These are phyloP conservation scores for Zygosaccharomyces pseudobailii DNA, from an alignment of 1,139 yeast species.

Conservation along the genomic window DNA sequence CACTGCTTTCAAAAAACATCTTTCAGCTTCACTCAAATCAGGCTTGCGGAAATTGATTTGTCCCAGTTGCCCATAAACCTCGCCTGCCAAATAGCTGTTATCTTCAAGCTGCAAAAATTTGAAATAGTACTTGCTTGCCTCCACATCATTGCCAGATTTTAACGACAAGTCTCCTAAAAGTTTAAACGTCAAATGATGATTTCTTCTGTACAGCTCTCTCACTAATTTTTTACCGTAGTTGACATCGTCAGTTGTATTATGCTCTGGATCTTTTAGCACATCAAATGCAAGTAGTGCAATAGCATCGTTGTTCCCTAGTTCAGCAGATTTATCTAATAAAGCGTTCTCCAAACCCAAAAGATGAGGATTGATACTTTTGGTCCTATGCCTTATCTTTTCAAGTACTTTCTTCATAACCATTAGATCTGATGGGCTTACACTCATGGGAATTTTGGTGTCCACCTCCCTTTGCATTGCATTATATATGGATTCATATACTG, in stretches of 20 bases:
- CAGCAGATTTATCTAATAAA: slow-evolving; percentile 76
- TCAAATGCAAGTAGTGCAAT: slow-evolving; percentile 66
- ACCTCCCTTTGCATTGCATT: slow-evolving; percentile 36
- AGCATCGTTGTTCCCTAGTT: slow-evolving; percentile 76
- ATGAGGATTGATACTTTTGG: slow-evolving; percentile 54
- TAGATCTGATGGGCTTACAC: slow-evolving; percentile 51
- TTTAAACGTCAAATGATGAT: slow-evolving; percentile 67
- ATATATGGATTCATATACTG: slow-evolving; percentile 50
- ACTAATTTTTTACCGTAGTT: slow-evolving; percentile 59
- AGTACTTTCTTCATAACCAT: slow-evolving; percentile 66
- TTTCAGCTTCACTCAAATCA: slow-evolving; percentile 48
- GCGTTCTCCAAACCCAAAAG: slow-evolving; percentile 61
- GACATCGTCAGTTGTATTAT: slow-evolving; percentile 46
- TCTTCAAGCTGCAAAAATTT: slow-evolving; percentile 53
- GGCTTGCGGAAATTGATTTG: slow-evolving; percentile 53
- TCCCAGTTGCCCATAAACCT: slow-evolving; percentile 70
- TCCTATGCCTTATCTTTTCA: slow-evolving; percentile 54
- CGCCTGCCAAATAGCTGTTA: slow-evolving; percentile 60
- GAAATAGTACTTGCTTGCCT: slow-evolving; percentile 56
- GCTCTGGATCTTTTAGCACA: slow-evolving; percentile 39
- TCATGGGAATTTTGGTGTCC: slow-evolving; percentile 32
- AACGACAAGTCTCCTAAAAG: slow-evolving; percentile 69
- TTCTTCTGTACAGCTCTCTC: slow-evolving; percentile 50
- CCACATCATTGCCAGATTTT: slow-evolving; percentile 40
- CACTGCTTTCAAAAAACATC: slow-evolving; percentile 58